phyloP scores from a whole-genome alignment of 768 basidiomycete species.

The Trametes elegans region DNA sequence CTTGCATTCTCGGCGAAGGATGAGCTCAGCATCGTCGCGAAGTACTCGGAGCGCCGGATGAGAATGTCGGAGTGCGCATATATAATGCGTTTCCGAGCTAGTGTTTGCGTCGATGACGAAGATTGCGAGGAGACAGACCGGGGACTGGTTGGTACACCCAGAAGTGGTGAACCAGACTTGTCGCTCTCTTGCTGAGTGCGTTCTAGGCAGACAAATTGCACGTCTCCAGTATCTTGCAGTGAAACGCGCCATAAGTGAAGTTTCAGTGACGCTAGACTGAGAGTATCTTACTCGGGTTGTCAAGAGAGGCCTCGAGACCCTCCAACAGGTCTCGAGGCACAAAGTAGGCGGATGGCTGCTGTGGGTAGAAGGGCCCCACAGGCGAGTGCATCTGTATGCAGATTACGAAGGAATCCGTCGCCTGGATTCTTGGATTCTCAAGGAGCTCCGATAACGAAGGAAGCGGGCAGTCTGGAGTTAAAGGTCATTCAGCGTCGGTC shows the following conservation, averaged over 20 bases:
- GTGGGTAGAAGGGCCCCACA: constrained; percentile 51
- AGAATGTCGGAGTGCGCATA: constrained; percentile 82
- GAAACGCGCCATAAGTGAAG: not conserved
- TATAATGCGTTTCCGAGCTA: constrained; percentile 68
- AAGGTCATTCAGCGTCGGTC: not conserved
- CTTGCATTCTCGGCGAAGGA: constrained; percentile 60
- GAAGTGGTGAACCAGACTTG: constrained; percentile 28
- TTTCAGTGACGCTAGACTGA: not conserved
- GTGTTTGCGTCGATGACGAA: constrained; percentile 41
- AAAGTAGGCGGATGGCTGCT: constrained; percentile 61
- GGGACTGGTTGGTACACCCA: constrained; percentile 32
- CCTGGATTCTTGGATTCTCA: constrained; percentile 53
- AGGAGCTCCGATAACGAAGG: constrained; percentile 61
- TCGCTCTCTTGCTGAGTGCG: constrained; percentile 32
- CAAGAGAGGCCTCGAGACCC: constrained; percentile 67
- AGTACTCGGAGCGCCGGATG: constrained; percentile 72
- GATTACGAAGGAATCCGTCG: constrained; percentile 68
- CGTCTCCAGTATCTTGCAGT: constrained; percentile 67
- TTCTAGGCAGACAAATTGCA: constrained; percentile 74
- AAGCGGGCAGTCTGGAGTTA: constrained; percentile 52
- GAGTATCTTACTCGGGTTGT: constrained; percentile 57
- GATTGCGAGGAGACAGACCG: constrained; percentile 41
- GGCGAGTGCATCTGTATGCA: constrained; percentile 74
- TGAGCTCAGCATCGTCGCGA: constrained; percentile 70
- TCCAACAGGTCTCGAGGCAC: constrained; percentile 67